Conservation (phyloP, 2,329 filamentous ascomycete species). For the Colletotrichum eremochloae region DNA sequence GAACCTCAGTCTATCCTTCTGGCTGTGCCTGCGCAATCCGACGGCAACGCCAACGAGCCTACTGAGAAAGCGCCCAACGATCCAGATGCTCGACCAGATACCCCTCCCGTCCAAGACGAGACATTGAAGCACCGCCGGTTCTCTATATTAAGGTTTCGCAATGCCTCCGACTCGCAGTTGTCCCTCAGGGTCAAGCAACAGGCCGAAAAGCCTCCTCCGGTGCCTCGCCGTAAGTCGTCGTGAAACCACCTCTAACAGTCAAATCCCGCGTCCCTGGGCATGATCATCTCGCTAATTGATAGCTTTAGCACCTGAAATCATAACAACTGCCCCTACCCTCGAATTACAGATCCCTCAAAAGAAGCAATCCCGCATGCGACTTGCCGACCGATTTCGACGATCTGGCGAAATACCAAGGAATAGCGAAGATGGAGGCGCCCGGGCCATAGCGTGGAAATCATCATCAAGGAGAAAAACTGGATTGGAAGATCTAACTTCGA, state of each 20-base stretch:
- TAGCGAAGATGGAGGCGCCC: constrained; percentile 38
- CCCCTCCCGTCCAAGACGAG: constrained; percentile 68
- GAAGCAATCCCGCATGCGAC: constrained; percentile 67
- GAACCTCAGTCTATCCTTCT: constrained; percentile 18
- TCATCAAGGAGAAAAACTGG: constrained; percentile 55
- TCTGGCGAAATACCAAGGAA: constrained; percentile 63
- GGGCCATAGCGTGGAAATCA: constrained; percentile 52
- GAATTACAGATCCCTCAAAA: constrained; percentile 68
- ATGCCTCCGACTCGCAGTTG: constrained; percentile 93
- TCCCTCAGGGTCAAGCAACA: constrained; percentile 81
- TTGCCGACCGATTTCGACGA: constrained; percentile 66
- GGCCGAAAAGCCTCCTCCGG: constrained; percentile 67
- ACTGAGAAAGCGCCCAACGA: constrained; percentile 38
- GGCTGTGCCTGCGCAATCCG: constrained; percentile 29
- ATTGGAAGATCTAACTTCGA: constrained; percentile 44
- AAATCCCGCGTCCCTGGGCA: not conserved
- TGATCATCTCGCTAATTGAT: constrained; percentile 28
- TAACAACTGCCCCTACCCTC: constrained; percentile 90
- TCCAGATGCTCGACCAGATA: constrained; percentile 55
- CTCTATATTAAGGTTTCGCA: constrained; percentile 84
- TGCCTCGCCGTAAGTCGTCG: constrained; percentile 68
- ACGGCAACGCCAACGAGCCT: constrained; percentile 22
- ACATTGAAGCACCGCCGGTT: constrained; percentile 71
- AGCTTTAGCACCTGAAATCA: constrained; percentile 76
- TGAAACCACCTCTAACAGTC: constrained; percentile 21